These are phyloP conservation scores for Lodderomyces pseudojiufengensis DNA, from an alignment of 1,139 yeast genomes.

Conservation along the genomic window DNA sequence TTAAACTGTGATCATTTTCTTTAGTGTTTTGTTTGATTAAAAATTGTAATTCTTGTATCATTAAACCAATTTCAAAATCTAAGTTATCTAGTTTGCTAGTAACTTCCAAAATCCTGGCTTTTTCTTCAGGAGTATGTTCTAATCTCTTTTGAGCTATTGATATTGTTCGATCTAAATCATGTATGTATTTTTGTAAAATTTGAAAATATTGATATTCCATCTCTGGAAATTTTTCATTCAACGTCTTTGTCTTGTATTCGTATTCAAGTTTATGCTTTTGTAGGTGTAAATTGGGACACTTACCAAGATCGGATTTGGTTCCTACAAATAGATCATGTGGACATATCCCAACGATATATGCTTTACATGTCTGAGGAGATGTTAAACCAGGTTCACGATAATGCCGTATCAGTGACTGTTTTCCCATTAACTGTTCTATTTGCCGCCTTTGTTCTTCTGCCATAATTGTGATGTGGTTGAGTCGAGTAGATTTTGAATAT, in stretches of 20 bases:
- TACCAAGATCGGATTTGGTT: slow-evolving; percentile 81
- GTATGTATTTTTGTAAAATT: slow-evolving; percentile 51
- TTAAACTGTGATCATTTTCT: slow-evolving; percentile 3
- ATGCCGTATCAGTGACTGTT: slow-evolving; percentile 33
- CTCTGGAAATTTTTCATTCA: slow-evolving; percentile 59
- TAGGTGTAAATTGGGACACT: slow-evolving; percentile 72
- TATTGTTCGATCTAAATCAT: slow-evolving; percentile 67
- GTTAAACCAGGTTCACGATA: slow-evolving; percentile 48
- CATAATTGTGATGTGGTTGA: neutral
- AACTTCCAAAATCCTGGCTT: slow-evolving; percentile 56
- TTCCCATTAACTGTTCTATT: slow-evolving; percentile 82
- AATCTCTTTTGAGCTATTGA: slow-evolving; percentile 62
- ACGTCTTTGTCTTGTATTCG: slow-evolving; percentile 50
- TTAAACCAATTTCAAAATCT: slow-evolving; percentile 64
- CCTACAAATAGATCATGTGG: slow-evolving; percentile 82
- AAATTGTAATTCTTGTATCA: slow-evolving; percentile 65
- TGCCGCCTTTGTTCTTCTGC: slow-evolving; percentile 75
- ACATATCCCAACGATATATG: slow-evolving; percentile 82
- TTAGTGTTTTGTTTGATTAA: slow-evolving; percentile 36
- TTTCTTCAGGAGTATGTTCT: slow-evolving; percentile 78
- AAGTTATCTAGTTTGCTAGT: slow-evolving; percentile 64
- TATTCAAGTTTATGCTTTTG: slow-evolving; percentile 77
- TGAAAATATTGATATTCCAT: slow-evolving; percentile 66
- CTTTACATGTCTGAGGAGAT: slow-evolving; percentile 71
- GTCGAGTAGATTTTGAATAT: too few species aligned